Evolutionary conservation across 2,329 filamentous ascomycete genomes (phyloP), one percentile per base, ranked within the genome.

Genomic region (Sphaceloma murrayae): DNA sequence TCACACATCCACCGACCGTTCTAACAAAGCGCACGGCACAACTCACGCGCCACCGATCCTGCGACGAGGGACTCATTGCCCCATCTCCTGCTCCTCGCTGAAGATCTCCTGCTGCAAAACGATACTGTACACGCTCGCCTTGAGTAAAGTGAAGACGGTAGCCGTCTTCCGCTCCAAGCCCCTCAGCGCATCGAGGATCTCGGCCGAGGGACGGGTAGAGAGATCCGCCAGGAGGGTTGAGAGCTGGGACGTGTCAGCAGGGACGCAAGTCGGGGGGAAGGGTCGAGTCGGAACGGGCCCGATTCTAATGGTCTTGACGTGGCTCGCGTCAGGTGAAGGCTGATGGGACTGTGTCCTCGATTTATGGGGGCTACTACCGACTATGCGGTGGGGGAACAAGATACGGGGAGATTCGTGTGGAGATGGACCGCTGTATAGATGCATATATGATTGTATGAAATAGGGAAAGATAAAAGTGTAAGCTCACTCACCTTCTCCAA

Each of bases 111-210:
- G 89, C 74, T 98, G 89, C 68, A 98, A 64, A 49, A 98, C 88
- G 68, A 98, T 98, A 60, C 85, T 94, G 68, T 98, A 98, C 51
- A 98, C 91, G 63, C 89, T 96, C 13, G 91, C 89, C 70, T 98
- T 98, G 60, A 98, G 74, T 60, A 96, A 66, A 50, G 91, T 98
- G 64, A 94, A 96, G 16, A 95, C 89, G 45, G 94, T 70, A 53
- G 86, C 87, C 32, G 89, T 95, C 71, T 96, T 95, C 55, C 91
- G 74, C 70, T 98, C 91, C 45, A 98, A 70, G 32, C 88, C 80
- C 44, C 91, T 73, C 54, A 98, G 71, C 6, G 85, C 82, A 62
- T 98, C 86, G 43, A 93, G 73, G 46, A 93, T 88, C 53, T 84
- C 85, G 5, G 82, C 81, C 11, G 63, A 66, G 5, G 69, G 68